These are phyloP conservation scores for Triadica sebifera DNA, from an alignment of 345 rosid species.

Conservation along the genomic window DNA sequence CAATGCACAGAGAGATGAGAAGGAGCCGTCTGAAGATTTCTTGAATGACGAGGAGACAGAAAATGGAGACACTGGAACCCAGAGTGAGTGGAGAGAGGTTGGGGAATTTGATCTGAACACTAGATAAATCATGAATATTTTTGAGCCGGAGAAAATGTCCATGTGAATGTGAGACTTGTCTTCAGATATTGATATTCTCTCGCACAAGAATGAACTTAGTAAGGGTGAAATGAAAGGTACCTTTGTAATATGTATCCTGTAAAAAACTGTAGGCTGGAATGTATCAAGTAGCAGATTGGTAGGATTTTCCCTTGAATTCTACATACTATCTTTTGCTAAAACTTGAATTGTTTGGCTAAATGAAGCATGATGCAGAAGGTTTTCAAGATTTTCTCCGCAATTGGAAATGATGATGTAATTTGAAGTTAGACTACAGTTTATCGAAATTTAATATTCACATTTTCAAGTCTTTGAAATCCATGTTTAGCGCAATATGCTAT, in stretches of 20 bases:
- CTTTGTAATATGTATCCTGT: not conserved
- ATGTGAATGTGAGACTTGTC: not conserved
- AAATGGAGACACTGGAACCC: slow-evolving; percentile 63
- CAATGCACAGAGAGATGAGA: slow-evolving; percentile 67
- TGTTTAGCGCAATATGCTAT: too few species aligned
- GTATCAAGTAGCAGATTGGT: not conserved
- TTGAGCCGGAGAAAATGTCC: not conserved
- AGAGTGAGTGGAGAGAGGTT: slow-evolving; percentile 63
- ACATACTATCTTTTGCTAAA: too few species aligned
- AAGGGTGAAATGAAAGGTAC: not conserved
- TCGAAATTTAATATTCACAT: too few species aligned
- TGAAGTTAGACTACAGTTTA: too few species aligned
- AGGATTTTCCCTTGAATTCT: too few species aligned
- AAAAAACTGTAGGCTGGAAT: not conserved
- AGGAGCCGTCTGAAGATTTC: slow-evolving; percentile 88
- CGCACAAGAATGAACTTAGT: too few species aligned
- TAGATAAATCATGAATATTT: slow-evolving; percentile 33
- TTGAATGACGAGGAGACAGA: slow-evolving; percentile 87
- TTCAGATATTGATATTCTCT: not conserved
- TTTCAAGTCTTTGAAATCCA: too few species aligned
- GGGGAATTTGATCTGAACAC: slow-evolving; percentile 82
- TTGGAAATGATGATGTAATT: too few species aligned
- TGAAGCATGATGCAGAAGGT: not conserved
- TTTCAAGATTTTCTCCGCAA: not conserved
- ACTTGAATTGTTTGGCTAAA: too few species aligned